Percentiles rank a stretch among this genome's conserved stretches.
Evolutionary conservation across 345 rosid genomes (phyloP).

Genomic region (Eutrema heterophyllum): DNA sequence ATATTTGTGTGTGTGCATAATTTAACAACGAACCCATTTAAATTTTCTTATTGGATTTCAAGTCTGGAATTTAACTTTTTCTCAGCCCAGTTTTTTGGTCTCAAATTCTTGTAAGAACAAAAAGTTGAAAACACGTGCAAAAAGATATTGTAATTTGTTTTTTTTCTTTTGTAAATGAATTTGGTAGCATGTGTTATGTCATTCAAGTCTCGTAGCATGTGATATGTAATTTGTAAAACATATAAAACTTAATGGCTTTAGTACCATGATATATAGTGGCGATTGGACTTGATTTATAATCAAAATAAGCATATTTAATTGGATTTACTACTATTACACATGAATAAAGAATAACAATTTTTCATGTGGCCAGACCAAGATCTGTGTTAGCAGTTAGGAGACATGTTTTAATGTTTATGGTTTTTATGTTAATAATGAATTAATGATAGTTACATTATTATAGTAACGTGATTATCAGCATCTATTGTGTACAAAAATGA

Average conservation of each 20-base stretch:
- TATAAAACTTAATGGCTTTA: background rate
- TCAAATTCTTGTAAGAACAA: background rate
- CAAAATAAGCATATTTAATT: background rate
- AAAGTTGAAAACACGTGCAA: background rate
- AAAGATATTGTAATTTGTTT: background rate
- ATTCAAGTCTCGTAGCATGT: background rate
- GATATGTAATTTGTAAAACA: background rate
- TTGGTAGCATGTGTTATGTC: background rate
- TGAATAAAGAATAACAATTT: background rate
- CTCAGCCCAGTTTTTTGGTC: background rate
- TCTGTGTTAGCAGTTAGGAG: background rate
- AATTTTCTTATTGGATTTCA: background rate
- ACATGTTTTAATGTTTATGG: conserved; percentile 1
- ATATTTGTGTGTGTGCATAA: background rate
- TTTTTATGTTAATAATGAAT: background rate
- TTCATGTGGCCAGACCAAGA: background rate
- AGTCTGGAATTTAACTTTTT: background rate
- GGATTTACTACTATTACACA: background rate
- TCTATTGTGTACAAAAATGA: background rate
- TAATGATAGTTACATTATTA: background rate
- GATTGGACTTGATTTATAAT: background rate
- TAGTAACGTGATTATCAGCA: background rate
- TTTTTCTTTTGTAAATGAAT: background rate
- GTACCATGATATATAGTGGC: background rate
- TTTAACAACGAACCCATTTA: background rate